These are phyloP conservation scores for Primulina huaijiensis DNA, from an alignment of 257 asterid genomes.

Conservation along the genomic window DNA sequence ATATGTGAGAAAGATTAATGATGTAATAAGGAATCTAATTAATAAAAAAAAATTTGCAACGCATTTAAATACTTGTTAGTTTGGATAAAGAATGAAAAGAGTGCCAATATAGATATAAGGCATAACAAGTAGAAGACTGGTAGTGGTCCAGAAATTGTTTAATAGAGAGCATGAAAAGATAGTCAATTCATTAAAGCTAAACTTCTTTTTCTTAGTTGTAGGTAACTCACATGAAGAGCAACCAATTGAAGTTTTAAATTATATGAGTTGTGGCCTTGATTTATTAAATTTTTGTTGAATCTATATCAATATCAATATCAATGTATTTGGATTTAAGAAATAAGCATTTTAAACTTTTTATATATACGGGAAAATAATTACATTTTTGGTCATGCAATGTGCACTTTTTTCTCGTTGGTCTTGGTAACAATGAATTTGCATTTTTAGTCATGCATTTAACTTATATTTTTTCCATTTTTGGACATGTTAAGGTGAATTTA, in stretches of 20 bases:
- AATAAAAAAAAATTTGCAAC: background rate
- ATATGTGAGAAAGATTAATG: background rate
- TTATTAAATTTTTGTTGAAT: no score
- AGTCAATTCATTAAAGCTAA: background rate
- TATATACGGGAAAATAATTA: no score
- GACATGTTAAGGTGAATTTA: no score
- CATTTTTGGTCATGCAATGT: no score
- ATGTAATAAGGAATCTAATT: conserved; percentile 18
- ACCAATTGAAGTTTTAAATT: background rate
- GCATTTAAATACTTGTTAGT: background rate
- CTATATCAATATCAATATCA: no score
- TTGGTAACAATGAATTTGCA: no score
- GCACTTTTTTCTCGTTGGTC: no score
- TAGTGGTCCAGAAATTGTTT: background rate
- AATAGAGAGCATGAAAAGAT: background rate
- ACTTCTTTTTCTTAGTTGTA: background rate
- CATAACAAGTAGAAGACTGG: background rate
- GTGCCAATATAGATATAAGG: background rate
- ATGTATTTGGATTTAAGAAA: no score
- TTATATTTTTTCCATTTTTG: no score
- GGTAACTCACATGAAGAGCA: background rate
- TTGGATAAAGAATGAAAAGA: background rate
- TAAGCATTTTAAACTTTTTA: no score
- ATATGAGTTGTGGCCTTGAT: no score
- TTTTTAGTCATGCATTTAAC: no score